A percentile compares a stretch with the other conserved stretches of the same genome.
These are phyloP conservation scores for Salinomyces thailandicus DNA, from an alignment of 2,329 filamentous ascomycete genomes.

Conservation along the genomic window DNA sequence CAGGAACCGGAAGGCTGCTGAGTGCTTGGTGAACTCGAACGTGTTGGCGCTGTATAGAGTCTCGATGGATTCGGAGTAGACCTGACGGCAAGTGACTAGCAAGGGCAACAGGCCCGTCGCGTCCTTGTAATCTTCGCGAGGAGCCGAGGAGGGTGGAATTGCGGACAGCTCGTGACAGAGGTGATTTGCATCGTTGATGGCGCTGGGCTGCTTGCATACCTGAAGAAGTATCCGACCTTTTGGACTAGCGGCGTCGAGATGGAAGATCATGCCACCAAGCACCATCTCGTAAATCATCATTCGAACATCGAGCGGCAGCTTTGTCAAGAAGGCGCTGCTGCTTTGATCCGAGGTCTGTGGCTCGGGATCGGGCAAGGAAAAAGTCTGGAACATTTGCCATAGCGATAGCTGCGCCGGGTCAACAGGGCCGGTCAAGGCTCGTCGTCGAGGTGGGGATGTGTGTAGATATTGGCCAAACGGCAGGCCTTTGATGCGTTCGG, in stretches of 20 bases:
- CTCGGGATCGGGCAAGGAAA: conserved; percentile 14
- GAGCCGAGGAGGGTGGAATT: conserved; percentile 11
- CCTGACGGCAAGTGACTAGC: conserved; percentile 21
- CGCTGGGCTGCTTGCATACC: conserved; percentile 17
- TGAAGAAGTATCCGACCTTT: conserved; percentile 19
- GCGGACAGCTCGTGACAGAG: conserved; percentile 17
- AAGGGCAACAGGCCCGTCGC: conserved; percentile 20
- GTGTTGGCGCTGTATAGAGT: conserved; percentile 24
- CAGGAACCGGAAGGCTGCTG: conserved; percentile 23
- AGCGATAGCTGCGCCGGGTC: conserved; percentile 14
- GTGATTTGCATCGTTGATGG: conserved; percentile 16
- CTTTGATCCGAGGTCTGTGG: conserved; percentile 17
- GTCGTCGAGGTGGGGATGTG: conserved; percentile 15
- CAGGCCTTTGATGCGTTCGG: conserved; percentile 22
- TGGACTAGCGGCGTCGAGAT: conserved; percentile 16
- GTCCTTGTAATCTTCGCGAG: conserved; percentile 11
- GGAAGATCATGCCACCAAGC: conserved; percentile 19
- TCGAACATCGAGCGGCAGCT: conserved; percentile 23
- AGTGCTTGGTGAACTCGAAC: conserved; percentile 25
- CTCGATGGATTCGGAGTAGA: conserved; percentile 23
- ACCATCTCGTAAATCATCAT: conserved; percentile 26
- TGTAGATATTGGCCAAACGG: conserved; percentile 25
- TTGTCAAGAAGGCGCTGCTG: conserved; percentile 16
- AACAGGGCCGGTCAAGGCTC: conserved; percentile 20
- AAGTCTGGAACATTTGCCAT: conserved; percentile 17